A percentile compares a stretch with the other conserved stretches of the same genome.
Evolutionary conservation across 192 early-diverging fungal genomes (phyloP).

Genomic region (Backusella morwellensis): DNA sequence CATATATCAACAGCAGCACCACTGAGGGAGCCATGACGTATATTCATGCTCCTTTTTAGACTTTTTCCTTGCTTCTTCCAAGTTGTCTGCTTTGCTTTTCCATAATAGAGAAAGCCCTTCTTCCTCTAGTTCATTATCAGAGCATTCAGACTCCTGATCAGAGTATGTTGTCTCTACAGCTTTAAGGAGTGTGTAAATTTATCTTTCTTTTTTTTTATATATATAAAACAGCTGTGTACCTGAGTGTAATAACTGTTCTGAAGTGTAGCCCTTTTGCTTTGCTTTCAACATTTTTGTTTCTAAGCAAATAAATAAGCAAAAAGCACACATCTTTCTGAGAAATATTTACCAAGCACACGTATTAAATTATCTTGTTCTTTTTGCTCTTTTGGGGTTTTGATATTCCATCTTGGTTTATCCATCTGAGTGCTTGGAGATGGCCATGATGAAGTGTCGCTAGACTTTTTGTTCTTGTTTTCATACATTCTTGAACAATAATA

Average conservation of each 20-base stretch:
- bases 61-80: neutral
- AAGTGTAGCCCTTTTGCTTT: neutral
- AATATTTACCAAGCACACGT: neutral
- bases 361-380: neutral
- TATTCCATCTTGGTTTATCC: constrained; percentile 1
- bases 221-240: neutral
- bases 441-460: neutral
- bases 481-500: neutral
- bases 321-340: neutral
- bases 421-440: neutral
- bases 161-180: neutral
- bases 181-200: neutral
- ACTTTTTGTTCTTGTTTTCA: neutral
- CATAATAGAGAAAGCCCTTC: constrained; percentile 1
- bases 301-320: neutral
- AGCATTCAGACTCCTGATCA: neutral
- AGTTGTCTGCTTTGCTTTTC: neutral
- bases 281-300: neutral
- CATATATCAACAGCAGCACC: neutral
- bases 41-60: neutral
- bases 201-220: neutral
- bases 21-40: neutral
- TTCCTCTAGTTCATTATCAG: neutral
- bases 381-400: neutral
- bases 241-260: neutral